Evolutionary conservation across 768 basidiomycete genomes (phyloP), one percentile per base, ranked within the genome.

Genomic region (Boletus reticuloceps): DNA sequence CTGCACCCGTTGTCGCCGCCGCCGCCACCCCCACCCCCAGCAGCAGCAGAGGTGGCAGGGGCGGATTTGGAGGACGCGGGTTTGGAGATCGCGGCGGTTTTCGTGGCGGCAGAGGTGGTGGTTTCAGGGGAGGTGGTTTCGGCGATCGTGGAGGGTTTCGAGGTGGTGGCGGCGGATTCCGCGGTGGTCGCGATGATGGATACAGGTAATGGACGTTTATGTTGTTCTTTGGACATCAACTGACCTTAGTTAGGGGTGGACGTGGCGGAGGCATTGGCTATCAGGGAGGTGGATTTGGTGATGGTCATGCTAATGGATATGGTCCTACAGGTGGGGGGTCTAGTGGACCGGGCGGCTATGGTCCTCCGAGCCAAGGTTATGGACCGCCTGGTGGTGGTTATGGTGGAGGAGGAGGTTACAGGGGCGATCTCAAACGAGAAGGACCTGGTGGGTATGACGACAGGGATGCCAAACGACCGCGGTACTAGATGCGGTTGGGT

Each of bases 401-500:
- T 52, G 77, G 75, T 39, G 73, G 72, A 52, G 81, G 72, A 52
- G 81, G 80, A 51, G 82, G 82, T 51, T 83, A 80, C 71, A 83
- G 85, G 58, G 81, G 81, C 37, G 87, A 87, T 67, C 84, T 89
- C 76, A 91, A 91, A 74, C 83, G 89, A 60, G 80, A 80, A 67
- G 83, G 81, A 62, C 80, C 86, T 50, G 84, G 86, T 75, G 86
- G 86, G 72, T 89, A 80, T 72, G 90, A 92, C 67, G 90, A 92
- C 71, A 82, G 90, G 61, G 90, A 91, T 61, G 64, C 79, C 34
- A 93, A 93, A 74, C 86, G 91, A 67, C 85, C 87, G 65, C 82
- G 91, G 67, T 91, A 89, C 73, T 92, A 83, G 79, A 61, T 65
- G 71, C 65, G 69, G 68, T 70, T 63, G 67, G 66, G 68, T 69